phyloP scores from a whole-genome alignment of 306 rosid species.

The Quercus dentata region DNA sequence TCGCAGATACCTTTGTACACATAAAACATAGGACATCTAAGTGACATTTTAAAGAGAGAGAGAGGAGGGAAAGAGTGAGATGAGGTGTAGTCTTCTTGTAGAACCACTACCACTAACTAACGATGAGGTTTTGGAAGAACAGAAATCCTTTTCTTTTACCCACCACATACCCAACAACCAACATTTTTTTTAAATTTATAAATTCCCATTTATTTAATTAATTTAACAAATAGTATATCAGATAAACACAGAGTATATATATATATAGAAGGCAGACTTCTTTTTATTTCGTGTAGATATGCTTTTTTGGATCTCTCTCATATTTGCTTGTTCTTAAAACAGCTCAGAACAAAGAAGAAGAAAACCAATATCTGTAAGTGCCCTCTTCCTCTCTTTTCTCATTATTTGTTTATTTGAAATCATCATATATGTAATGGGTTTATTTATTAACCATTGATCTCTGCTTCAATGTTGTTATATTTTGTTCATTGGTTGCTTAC shows the following conservation, averaged over 20 bases:
- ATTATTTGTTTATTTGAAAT: neutral
- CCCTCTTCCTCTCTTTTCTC: constrained; percentile 8
- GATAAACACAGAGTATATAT: constrained; percentile 4
- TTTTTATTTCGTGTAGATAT: constrained; percentile 12
- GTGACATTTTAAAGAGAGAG: neutral
- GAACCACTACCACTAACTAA: constrained; percentile 51
- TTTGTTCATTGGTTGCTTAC: neutral
- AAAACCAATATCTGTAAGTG: constrained; percentile 32
- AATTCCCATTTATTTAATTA: neutral
- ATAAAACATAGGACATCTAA: neutral
- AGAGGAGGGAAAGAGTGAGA: neutral
- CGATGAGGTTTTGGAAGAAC: constrained; percentile 55
- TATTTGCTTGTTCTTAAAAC: constrained; percentile 33
- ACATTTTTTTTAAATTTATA: neutral
- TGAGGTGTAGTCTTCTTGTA: constrained; percentile 14
- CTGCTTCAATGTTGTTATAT: too few species aligned
- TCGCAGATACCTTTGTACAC: neutral
- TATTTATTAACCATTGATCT: neutral
- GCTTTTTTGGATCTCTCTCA: constrained; percentile 26
- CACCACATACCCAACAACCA: constrained; percentile 36
- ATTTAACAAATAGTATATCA: neutral
- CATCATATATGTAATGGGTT: neutral
- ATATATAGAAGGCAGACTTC: constrained; percentile 15
- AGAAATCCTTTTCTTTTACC: constrained; percentile 25
- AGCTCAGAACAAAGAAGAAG: neutral